A percentile compares a stretch with the other conserved stretches of the same genome.
These are phyloP conservation scores for Ambrosiella xylebori DNA, from an alignment of 2,329 filamentous ascomycete species.

Conservation along the genomic window DNA sequence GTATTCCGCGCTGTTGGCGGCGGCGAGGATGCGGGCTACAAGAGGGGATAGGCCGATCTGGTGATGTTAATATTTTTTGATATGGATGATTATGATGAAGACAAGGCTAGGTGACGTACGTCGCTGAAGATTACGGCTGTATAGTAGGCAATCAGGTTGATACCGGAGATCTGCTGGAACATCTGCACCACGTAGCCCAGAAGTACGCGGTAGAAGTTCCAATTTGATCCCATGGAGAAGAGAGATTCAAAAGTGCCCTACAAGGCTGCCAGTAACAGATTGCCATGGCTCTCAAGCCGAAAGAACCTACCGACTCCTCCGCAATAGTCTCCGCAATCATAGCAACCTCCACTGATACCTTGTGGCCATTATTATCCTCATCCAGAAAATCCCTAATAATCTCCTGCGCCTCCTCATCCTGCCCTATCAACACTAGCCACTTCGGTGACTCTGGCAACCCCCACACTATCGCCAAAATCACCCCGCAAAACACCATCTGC, in stretches of 20 bases:
- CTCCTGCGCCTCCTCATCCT: neutral
- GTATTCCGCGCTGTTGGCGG: constrained; percentile 25
- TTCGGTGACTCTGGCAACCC: constrained; percentile 2
- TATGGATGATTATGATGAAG: too few species aligned
- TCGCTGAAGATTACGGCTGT: constrained; percentile 38
- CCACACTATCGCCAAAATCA: constrained; percentile 23
- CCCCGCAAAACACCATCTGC: constrained; percentile 39
- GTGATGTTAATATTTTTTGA: too few species aligned
- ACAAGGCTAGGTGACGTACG: neutral
- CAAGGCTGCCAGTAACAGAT: neutral
- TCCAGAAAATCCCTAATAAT: constrained; percentile 25
- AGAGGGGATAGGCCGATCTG: constrained; percentile 28
- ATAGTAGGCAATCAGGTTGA: constrained; percentile 47
- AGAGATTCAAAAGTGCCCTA: constrained; percentile 34
- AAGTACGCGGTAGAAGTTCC: constrained; percentile 34
- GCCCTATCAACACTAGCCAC: neutral
- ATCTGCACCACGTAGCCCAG: constrained; percentile 45
- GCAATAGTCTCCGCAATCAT: neutral
- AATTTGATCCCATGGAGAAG: constrained; percentile 37
- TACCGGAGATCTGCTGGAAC: constrained; percentile 47
- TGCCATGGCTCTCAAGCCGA: too few species aligned
- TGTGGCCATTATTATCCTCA: neutral
- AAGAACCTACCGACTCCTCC: too few species aligned
- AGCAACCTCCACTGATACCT: neutral
- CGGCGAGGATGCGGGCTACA: constrained; percentile 35